Evolutionary conservation across 495 filamentous ascomycete species (phyloP), one percentile per base, ranked within the genome.

Genomic region (Annulohypoxylon moriforme): DNA sequence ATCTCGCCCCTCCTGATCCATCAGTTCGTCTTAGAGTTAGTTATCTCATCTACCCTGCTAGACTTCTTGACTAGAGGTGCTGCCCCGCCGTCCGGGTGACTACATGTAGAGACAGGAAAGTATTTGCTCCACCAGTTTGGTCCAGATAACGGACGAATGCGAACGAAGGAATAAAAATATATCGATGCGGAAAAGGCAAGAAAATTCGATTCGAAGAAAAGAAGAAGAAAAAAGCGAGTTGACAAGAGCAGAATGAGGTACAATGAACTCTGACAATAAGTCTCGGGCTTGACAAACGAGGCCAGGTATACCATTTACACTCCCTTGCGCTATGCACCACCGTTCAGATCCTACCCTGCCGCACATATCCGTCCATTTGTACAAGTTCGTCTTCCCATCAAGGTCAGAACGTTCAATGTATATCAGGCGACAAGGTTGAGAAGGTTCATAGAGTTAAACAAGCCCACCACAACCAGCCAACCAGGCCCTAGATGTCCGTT

Each of bases 291-390:
- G 60, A 75, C 64, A 82, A 84, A 84, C 79, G 84, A 83, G 83
- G 85, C 85, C 83, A 81, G 84, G 83, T 83, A 86, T 76, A 86
- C 85, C 85, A 86, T 82, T 82, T 82, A 83, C 84, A 85, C 86
- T 86, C 86, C 86, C 80, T 85, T 85, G 84, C 88, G 86, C 84
- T 88, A 84, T 85, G 83, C 85, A 85, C 85, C 81, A 79, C 81
- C 79, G 60, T 76, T 74, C 74, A 76, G 68, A 73, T 71, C 65
- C 76, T 70, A 64, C 66, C 76, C 61, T 76, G 70, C 76, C 73
- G 62, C 76, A 76, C 67, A 74, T 71, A 76, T 70, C 71, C 71
- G 67, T 73, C 69, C 76, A 78, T 78, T 73, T 73, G 76, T 78
- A 78, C 73, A 78, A 76, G 71, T 76, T 71, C 70, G 74, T 76